Evolutionary conservation across 495 filamentous ascomycete genomes (phyloP).

Genomic region (Talaromyces proteolyticus): DNA sequence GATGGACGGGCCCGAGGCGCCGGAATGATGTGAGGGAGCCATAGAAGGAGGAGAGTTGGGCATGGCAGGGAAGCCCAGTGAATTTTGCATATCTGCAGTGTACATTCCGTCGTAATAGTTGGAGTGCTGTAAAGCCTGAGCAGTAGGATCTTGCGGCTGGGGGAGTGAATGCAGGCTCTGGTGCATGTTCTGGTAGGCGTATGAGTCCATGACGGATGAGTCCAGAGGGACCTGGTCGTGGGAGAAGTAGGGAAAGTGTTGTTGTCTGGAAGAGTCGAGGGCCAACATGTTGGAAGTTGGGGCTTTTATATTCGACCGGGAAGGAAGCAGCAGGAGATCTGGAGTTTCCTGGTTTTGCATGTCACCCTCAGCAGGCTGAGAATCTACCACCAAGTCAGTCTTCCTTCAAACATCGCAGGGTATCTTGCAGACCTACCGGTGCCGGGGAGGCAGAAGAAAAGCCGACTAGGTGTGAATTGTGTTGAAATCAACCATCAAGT

Average conservation of each 20-base stretch:
- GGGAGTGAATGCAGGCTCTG: conserved; percentile 20
- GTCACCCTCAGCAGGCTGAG: too few species aligned
- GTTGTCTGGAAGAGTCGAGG: conserved; percentile 30
- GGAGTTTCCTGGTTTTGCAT: too few species aligned
- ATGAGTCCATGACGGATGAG: conserved; percentile 27
- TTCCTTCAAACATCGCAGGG: too few species aligned
- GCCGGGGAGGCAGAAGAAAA: too few species aligned
- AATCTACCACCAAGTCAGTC: too few species aligned
- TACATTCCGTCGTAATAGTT: conserved; percentile 20
- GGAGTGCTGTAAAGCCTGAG: conserved; percentile 17
- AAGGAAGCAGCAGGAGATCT: neutral
- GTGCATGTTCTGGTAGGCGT: conserved; percentile 19
- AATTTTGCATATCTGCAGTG: conserved; percentile 13
- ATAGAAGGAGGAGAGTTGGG: conserved; percentile 30
- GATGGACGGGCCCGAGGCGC: conserved; percentile 66
- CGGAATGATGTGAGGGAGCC: conserved; percentile 28
- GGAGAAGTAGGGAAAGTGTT: conserved; percentile 26
- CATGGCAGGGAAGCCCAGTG: conserved; percentile 25
- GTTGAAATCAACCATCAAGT: neutral
- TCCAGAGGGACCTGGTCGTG: conserved; percentile 26
- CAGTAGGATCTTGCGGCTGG: conserved; percentile 15
- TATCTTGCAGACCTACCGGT: too few species aligned
- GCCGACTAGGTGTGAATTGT: neutral
- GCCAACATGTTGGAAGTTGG: conserved; percentile 39
- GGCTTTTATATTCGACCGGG: neutral